These are phyloP conservation scores for Globisporangium recalcitrans DNA, from an alignment of 352 stramenopile genomes.

Conservation along the genomic window DNA sequence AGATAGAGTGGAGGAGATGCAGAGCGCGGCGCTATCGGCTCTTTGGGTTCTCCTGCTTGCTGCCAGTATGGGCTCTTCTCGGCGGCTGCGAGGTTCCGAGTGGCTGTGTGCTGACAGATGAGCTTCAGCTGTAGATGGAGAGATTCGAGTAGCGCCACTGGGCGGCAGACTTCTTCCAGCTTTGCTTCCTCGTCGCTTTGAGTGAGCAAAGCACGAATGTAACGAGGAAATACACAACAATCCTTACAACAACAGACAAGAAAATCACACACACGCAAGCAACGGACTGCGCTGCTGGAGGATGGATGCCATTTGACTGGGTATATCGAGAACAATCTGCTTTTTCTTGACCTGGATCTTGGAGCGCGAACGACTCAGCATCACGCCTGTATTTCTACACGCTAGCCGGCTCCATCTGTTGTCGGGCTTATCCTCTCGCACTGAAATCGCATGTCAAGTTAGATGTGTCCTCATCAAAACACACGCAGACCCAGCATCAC, in stretches of 20 bases:
- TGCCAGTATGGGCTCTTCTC: neutral
- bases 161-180: neutral
- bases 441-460: neutral
- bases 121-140: neutral
- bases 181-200: neutral
- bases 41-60: neutral
- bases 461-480: neutral
- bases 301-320: neutral
- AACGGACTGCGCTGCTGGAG: neutral
- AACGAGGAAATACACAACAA: conserved; percentile 9
- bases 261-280: neutral
- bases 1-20: conserved; percentile 70
- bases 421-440: neutral
- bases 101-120: neutral
- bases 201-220: neutral
- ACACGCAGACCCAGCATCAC: neutral
- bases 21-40: neutral
- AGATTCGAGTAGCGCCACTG: neutral
- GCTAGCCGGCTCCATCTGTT: neutral
- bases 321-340: neutral
- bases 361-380: neutral
- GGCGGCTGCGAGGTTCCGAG: neutral
- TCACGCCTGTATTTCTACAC: neutral
- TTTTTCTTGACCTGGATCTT: neutral
- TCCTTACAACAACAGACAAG: neutral